These are phyloP conservation scores for Setaria italica DNA, from an alignment of 202 grass and related monocot species.

Conservation along the genomic window DNA sequence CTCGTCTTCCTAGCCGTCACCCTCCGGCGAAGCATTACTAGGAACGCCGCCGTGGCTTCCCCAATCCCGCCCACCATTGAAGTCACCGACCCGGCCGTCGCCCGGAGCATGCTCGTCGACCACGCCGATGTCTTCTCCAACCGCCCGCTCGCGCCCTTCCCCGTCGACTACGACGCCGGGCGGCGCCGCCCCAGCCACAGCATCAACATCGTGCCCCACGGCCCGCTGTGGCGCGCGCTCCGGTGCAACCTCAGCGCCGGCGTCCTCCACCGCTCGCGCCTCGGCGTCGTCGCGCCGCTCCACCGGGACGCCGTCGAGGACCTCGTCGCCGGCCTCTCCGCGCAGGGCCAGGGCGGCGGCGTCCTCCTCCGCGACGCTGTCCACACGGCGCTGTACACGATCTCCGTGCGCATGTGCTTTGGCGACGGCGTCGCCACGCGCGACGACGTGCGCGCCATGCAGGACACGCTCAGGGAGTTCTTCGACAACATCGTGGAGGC, in stretches of 20 bases:
- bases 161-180: too few relatives aligned
- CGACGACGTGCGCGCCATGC: not conserved
- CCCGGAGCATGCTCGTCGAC: not conserved
- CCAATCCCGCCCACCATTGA: too few relatives aligned
- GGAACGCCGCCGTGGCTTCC: too few relatives aligned
- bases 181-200: not conserved
- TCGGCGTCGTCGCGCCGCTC: not conserved
- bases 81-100: not conserved
- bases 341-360: too few relatives aligned
- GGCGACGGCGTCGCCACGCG: not conserved
- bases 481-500: too few relatives aligned
- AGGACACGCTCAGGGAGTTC: not conserved
- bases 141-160: not conserved
- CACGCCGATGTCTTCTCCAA: not conserved
- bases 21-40: too few relatives aligned
- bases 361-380: conserved; percentile 22
- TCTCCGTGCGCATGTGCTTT: conserved; percentile 36
- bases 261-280: conserved; percentile 31
- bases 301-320: not conserved
- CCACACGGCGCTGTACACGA: not conserved
- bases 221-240: conserved; percentile 35
- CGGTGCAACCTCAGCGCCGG: conserved; percentile 20
- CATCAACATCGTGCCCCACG: conserved; percentile 33
- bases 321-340: conserved; percentile 6
- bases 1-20: too few relatives aligned